Percentiles rank a stretch among this genome's conserved stretches.
These are phyloP conservation scores for Moesziomyces sp. DNA, from an alignment of 1,284 basidiomycete genomes.

Conservation along the genomic window DNA sequence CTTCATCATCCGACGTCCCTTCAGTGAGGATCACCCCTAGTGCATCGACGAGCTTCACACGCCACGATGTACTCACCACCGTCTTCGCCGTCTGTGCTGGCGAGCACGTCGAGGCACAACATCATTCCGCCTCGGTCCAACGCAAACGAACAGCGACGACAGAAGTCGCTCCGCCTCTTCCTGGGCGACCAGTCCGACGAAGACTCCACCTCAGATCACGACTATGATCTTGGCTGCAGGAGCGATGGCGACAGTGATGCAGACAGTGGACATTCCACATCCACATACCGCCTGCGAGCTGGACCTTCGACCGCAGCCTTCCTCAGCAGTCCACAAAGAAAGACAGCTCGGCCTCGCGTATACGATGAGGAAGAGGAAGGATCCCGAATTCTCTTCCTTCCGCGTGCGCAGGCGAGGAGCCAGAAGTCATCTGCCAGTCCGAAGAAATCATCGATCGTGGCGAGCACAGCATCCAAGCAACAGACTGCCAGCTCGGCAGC, in stretches of 20 bases:
- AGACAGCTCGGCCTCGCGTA: background rate
- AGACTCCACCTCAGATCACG: slow-evolving; percentile 12
- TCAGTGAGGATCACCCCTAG: background rate
- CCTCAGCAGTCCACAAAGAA: background rate
- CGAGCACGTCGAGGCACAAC: slow-evolving; percentile 46
- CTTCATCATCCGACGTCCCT: background rate
- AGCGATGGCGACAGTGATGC: slow-evolving; percentile 8
- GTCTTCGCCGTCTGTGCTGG: slow-evolving; percentile 40
- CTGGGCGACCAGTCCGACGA: slow-evolving; percentile 39
- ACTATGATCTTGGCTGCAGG: background rate
- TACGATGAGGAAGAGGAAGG: slow-evolving; percentile 14
- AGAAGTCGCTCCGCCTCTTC: slow-evolving; percentile 45
- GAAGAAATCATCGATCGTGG: slow-evolving; percentile 14
- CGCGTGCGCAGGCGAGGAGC: background rate
- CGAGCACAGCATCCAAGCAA: slow-evolving; percentile 11
- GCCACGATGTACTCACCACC: slow-evolving; percentile 30
- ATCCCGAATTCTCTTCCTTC: background rate
- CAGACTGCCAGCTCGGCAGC: slow-evolving; percentile 19
- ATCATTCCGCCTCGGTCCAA: slow-evolving; percentile 22
- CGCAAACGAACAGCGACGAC: slow-evolving; percentile 5
- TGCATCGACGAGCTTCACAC: background rate
- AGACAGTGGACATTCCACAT: slow-evolving; percentile 13
- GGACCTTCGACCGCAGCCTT: slow-evolving; percentile 1
- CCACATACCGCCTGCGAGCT: slow-evolving; percentile 9
- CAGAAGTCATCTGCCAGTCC: slow-evolving; percentile 4